Percentiles rank a stretch among this genome's conserved stretches.
These are phyloP conservation scores for Clarkia xantiana DNA, from an alignment of 345 rosid species.

Conservation along the genomic window DNA sequence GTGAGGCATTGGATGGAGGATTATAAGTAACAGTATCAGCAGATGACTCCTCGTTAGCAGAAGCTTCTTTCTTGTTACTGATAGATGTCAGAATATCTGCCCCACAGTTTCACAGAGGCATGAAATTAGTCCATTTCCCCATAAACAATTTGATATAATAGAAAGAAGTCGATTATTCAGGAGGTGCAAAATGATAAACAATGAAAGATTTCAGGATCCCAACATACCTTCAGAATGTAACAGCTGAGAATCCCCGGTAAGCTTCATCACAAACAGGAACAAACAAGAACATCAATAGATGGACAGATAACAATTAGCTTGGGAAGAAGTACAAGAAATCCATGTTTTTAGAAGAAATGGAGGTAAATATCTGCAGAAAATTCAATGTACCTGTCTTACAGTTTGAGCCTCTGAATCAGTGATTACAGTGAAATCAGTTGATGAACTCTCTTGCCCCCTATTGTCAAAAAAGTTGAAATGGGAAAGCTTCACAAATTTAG, in stretches of 20 bases:
- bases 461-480: slow-evolving; percentile 2
- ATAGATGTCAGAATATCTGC: slow-evolving; percentile 24
- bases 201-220: no score
- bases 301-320: neutral
- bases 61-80: slow-evolving; percentile 19
- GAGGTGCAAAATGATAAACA: no score
- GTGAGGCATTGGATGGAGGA: slow-evolving; percentile 15
- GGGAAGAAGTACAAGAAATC: slow-evolving; percentile 1
- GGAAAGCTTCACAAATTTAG: no score
- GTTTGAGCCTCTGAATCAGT: slow-evolving; percentile 15
- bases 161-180: no score
- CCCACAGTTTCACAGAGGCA: neutral
- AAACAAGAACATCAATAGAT: no score
- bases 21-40: slow-evolving; percentile 18
- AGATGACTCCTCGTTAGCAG: slow-evolving; percentile 25
- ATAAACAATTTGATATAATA: no score
- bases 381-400: slow-evolving; percentile 30
- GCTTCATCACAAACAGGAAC: slow-evolving; percentile 17
- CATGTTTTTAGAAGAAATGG: slow-evolving; percentile 2
- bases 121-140: no score
- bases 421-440: slow-evolving; percentile 17
- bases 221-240: slow-evolving; percentile 26
- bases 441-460: slow-evolving; percentile 29
- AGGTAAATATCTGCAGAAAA: neutral
- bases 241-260: slow-evolving; percentile 15